phyloP scores from a whole-genome alignment of 306 rosid genomes.

The Malus domestica region DNA sequence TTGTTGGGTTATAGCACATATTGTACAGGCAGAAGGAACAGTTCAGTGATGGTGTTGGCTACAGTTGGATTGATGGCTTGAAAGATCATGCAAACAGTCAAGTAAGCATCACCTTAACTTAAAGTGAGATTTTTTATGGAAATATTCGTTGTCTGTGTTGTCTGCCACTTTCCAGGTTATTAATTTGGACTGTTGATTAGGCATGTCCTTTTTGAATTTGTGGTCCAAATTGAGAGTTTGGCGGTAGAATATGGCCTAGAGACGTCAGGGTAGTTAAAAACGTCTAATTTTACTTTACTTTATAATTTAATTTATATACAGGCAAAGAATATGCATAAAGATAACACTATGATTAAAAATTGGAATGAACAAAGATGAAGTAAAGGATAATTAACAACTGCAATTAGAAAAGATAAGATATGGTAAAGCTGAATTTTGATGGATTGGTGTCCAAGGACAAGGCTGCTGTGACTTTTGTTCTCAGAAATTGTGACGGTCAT shows the following conservation, averaged over 20 bases:
- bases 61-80: constrained; percentile 97
- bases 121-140: background rate
- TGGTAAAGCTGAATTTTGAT: too few species aligned
- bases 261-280: too few species aligned
- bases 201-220: background rate
- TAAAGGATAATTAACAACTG: too few species aligned
- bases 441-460: too few species aligned
- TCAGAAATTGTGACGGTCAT: too few species aligned
- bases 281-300: too few species aligned
- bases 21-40: constrained; percentile 96
- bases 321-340: too few species aligned
- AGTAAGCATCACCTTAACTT: constrained; percentile 35
- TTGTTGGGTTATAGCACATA: constrained; percentile 49
- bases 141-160: background rate
- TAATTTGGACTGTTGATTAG: background rate
- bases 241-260: background rate
- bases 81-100: constrained; percentile 76
- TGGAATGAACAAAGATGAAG: too few species aligned
- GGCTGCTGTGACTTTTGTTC: too few species aligned
- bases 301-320: background rate
- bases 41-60: constrained; percentile 96
- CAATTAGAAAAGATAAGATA: too few species aligned
- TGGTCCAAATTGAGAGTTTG: background rate
- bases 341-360: too few species aligned
- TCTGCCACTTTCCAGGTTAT: background rate